Evolutionary conservation across 1,284 basidiomycete genomes (phyloP).

Genomic region (Cryptococcus amylolentus): DNA sequence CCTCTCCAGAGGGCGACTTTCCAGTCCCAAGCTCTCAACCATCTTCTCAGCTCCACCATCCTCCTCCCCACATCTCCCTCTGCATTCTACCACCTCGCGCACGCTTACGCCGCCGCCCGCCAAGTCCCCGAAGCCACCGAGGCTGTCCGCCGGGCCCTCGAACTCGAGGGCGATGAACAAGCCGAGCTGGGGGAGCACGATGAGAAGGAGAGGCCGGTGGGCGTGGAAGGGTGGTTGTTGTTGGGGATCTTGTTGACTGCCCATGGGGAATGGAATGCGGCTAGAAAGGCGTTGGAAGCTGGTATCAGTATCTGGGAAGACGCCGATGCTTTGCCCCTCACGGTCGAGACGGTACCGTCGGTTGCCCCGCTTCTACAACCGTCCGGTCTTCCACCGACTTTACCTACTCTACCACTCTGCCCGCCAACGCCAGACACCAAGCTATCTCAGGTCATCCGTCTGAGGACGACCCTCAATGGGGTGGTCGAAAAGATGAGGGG

Average conservation of each 20-base stretch:
- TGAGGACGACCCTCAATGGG: conserved; percentile 81
- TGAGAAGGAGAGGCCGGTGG: conserved; percentile 53
- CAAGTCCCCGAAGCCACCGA: conserved; percentile 66
- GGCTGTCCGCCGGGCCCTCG: conserved; percentile 70
- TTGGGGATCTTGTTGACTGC: conserved; percentile 78
- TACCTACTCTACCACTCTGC: conserved; percentile 6
- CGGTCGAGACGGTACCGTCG: conserved; percentile 7
- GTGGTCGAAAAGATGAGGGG: conserved; percentile 82
- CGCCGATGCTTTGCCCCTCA: background rate
- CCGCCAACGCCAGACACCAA: conserved; percentile 52
- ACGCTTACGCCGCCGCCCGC: conserved; percentile 68
- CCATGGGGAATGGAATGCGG: conserved; percentile 74
- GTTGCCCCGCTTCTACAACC: background rate
- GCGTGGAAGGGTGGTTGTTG: conserved; percentile 82
- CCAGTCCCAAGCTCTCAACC: conserved; percentile 60
- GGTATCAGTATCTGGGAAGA: conserved; percentile 58
- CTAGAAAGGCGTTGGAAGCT: conserved; percentile 70
- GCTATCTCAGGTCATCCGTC: conserved; percentile 75
- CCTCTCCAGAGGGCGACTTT: conserved; percentile 59
- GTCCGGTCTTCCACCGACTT: background rate
- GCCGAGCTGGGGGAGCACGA: conserved; percentile 27
- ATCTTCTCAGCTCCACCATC: conserved; percentile 58
- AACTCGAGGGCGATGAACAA: conserved; percentile 51
- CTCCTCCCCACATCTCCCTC: conserved; percentile 57
- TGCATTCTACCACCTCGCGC: conserved; percentile 73